phyloP scores from a whole-genome alignment of 192 early-diverging fungal species.

The Backusella westeae region DNA sequence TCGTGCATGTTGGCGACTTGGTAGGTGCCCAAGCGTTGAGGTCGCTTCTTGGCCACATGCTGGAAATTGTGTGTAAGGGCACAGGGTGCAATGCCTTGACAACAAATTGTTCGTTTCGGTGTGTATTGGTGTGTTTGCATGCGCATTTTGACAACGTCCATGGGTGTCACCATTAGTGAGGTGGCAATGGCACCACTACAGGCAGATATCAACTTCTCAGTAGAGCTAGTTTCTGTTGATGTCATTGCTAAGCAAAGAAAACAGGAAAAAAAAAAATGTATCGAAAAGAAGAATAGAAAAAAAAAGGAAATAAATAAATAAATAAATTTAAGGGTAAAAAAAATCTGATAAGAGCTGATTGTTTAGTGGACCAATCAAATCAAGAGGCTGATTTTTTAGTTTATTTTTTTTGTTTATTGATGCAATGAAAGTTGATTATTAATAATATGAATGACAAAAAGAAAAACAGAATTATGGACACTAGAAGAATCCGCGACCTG shows the following conservation, averaged over 20 bases:
- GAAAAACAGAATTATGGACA: not conserved
- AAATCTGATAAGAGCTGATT: not conserved
- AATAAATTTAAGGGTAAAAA: not conserved
- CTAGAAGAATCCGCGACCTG: conserved; percentile 17
- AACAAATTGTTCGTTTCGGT: conserved; percentile 4
- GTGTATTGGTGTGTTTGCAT: conserved; percentile 61
- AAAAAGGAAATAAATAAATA: not conserved
- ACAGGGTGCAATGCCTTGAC: not conserved
- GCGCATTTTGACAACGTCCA: conserved; percentile 85
- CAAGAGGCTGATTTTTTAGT: not conserved
- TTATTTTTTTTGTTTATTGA: not conserved
- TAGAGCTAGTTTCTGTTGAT: conserved; percentile 35
- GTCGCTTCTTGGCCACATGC: not conserved
- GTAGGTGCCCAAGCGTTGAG: not conserved
- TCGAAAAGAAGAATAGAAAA: not conserved
- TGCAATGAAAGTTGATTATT: not conserved
- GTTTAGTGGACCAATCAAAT: not conserved
- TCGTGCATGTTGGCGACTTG: conserved; percentile 22
- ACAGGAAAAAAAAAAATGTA: not conserved
- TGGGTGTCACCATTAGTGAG: conserved; percentile 77
- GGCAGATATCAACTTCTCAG: conserved; percentile 78
- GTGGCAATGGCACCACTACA: conserved; percentile 80
- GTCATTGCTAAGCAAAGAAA: not conserved
- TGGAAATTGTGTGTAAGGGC: conserved; percentile 1
- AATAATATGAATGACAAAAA: not conserved